These are phyloP conservation scores for Arachnopeziza araneosa DNA, from an alignment of 2,329 filamentous ascomycete genomes.

Conservation along the genomic window DNA sequence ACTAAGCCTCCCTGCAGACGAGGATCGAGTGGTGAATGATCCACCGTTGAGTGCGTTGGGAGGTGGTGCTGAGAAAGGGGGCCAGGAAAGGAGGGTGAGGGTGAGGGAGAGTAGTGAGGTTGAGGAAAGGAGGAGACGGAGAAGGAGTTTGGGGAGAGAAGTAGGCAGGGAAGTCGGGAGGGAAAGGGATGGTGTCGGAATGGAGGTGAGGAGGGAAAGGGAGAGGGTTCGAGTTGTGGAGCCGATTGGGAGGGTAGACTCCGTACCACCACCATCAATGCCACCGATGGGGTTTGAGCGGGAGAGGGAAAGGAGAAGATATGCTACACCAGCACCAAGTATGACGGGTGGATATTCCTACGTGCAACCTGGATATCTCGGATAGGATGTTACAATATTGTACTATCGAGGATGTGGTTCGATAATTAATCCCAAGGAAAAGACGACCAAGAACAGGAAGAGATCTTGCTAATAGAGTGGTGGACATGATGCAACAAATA, in stretches of 20 bases:
- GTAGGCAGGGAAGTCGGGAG: neutral
- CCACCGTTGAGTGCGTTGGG: slow-evolving; percentile 46
- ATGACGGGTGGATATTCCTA: neutral
- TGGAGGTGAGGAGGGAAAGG: slow-evolving; percentile 2
- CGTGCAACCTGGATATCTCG: neutral
- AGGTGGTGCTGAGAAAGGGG: slow-evolving; percentile 13
- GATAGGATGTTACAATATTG: neutral
- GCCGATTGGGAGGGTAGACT: neutral
- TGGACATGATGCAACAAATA: too few species aligned
- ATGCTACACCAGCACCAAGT: neutral
- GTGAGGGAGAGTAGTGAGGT: slow-evolving; percentile 18
- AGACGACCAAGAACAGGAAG: neutral
- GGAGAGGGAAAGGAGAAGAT: neutral
- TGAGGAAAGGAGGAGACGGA: slow-evolving; percentile 14
- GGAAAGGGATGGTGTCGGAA: neutral
- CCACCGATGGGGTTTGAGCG: neutral
- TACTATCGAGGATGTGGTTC: neutral
- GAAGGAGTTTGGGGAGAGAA: slow-evolving; percentile 7
- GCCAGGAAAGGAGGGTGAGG: slow-evolving; percentile 24
- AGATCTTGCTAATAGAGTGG: too few species aligned
- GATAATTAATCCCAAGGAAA: neutral
- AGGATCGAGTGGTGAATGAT: slow-evolving; percentile 53
- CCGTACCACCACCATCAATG: neutral
- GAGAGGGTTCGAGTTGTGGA: neutral
- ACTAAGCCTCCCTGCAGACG: slow-evolving; percentile 57